Evolutionary conservation across 306 rosid species (phyloP).

Genomic region (Citrullus mucosospermus): DNA sequence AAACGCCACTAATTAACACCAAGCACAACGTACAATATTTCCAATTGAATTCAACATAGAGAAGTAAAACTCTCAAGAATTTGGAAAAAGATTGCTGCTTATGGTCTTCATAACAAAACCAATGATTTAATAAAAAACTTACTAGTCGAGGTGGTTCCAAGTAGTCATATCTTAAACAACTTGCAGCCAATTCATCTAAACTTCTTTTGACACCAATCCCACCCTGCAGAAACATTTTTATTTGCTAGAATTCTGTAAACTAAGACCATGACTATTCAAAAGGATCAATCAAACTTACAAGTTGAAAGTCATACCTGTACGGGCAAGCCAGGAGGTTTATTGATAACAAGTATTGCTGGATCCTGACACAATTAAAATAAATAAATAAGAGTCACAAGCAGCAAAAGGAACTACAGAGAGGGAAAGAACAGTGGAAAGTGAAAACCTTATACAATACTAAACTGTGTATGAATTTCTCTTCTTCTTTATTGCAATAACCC

Average conservation of each 20-base stretch:
- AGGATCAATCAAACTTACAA: not conserved
- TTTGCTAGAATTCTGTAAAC: not conserved
- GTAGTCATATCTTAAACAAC: conserved; percentile 55
- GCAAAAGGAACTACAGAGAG: not conserved
- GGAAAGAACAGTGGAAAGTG: not conserved
- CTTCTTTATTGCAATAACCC: conserved; percentile 31
- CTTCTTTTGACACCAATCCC: conserved; percentile 65
- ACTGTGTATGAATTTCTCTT: conserved; percentile 38
- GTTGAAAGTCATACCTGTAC: conserved; percentile 50
- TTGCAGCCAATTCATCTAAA: conserved; percentile 64
- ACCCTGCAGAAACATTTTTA: conserved; percentile 39
- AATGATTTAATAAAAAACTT: conserved; percentile 14
- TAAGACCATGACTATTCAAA: conserved; percentile 2
- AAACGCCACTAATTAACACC: too few species aligned
- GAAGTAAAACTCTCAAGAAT: too few species aligned
- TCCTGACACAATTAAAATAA: conserved; percentile 31
- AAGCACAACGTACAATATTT: too few species aligned
- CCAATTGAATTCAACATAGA: too few species aligned
- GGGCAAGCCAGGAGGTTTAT: conserved; percentile 91
- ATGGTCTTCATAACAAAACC: too few species aligned
- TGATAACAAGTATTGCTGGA: conserved; percentile 59
- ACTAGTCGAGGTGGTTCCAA: conserved; percentile 78
- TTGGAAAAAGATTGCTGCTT: too few species aligned
- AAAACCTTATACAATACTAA: conserved; percentile 64
- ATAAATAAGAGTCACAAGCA: not conserved